phyloP scores from a whole-genome alignment of 306 rosid species.

The Malus sieversii region DNA sequence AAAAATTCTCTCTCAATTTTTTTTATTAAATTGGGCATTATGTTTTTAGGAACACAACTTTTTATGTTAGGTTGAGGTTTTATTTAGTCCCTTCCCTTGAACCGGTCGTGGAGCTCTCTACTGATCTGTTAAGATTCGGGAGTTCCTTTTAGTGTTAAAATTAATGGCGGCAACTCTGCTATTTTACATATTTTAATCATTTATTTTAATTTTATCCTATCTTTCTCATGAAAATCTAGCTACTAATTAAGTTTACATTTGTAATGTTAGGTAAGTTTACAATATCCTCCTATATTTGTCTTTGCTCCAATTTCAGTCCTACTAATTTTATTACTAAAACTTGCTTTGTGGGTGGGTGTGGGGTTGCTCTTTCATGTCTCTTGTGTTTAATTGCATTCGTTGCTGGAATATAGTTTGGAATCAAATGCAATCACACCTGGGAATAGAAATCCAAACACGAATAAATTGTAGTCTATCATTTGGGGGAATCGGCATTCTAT shows the following conservation, averaged over 20 bases:
- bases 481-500: neutral
- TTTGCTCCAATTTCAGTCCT: neutral
- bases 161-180: too few species aligned
- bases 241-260: neutral
- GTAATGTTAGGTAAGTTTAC: neutral
- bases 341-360: too few species aligned
- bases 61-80: too few species aligned
- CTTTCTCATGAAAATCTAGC: neutral
- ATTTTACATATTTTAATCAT: too few species aligned
- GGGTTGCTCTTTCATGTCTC: neutral
- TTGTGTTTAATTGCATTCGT: neutral
- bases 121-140: too few species aligned
- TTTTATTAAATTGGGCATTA: too few species aligned
- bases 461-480: neutral
- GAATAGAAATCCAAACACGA: neutral
- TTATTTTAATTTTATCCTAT: neutral
- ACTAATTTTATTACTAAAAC: neutral
- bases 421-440: neutral
- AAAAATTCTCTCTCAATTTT: neutral
- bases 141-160: too few species aligned
- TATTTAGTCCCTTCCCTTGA: too few species aligned
- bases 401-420: neutral
- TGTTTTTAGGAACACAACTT: too few species aligned
- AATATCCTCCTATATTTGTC: too few species aligned
- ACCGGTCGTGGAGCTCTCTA: too few species aligned